Percentiles rank a stretch among this genome's conserved stretches.
These are phyloP conservation scores for Straminergon stramineum DNA, from an alignment of 225 moss, liverwort and hornwort genomes.

Conservation along the genomic window DNA sequence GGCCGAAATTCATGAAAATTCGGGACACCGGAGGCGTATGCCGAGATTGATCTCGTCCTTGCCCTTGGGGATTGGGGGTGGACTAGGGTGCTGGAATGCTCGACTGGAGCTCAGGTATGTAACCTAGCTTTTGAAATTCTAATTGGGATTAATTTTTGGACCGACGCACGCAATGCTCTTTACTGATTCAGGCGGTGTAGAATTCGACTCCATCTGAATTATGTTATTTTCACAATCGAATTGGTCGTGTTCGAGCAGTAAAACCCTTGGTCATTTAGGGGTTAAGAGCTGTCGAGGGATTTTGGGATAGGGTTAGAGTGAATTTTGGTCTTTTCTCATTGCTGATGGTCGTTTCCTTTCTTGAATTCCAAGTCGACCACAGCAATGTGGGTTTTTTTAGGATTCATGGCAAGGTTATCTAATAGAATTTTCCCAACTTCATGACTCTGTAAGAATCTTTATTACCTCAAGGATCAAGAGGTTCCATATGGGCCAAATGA, in stretches of 20 bases:
- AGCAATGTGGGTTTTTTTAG: neutral
- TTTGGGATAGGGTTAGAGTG: neutral
- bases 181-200: neutral
- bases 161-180: neutral
- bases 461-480: neutral
- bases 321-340: neutral
- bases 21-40: neutral
- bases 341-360: neutral
- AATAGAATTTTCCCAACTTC: neutral
- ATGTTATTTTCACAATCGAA: neutral
- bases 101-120: slow-evolving; percentile 9
- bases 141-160: neutral
- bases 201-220: neutral
- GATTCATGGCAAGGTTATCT: neutral
- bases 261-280: neutral
- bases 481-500: neutral
- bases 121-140: neutral
- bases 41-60: neutral
- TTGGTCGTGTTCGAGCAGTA: neutral
- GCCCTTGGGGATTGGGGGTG: neutral
- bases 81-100: neutral
- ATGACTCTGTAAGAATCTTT: neutral
- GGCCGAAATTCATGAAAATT: neutral
- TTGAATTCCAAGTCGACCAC: neutral
- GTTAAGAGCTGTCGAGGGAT: neutral